Base-by-base conservation (phyloP, 768 basidiomycete genomes). In the Antrodiella citrinella region DNA sequence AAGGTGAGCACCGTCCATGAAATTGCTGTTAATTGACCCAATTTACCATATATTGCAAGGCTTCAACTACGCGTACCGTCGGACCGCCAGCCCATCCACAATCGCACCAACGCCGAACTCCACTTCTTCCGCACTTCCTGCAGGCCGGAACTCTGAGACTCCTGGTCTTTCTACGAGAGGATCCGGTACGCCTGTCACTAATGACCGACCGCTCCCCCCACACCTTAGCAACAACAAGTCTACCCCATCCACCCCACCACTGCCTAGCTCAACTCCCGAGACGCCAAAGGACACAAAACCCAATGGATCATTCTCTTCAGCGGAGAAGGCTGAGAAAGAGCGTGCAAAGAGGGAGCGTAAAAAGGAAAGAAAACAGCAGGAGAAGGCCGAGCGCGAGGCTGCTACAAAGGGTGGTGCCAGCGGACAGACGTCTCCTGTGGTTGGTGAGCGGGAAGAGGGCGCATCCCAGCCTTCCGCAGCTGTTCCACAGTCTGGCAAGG, bases 11-110 rank as follows among this genome's bases (percentile, higher is more conserved):
- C n/a, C n/a, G n/a, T n/a, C n/a, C n/a, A 12, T 50, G n/a, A 49
- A 39, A 35, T 11, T 18, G 35, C 35, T 38, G 35, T 38, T 10
- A 18, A 10, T 10, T 18, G 18, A 38, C 35, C 35, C 35, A 38
- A 38, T 10, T 38, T 51, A 22, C 53, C 44, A 22, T 40, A 19
- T 19, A 44, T 24, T 26, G 7, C n/a, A 51, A 93, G 92, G 94
- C 26, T 94, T 98, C 74, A 96, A 98, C 70, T 99, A 92, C 57
- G 90, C 90, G 1, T 95, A 95, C 66, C 84, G 93, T 52, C 83
- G 86, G 49, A 81, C 81, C 3, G 78, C 83, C 25, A 78, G 68
- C 2, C 69, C 74, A 2, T 68, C 69, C 4, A 74, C 81, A 19
- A 67, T 73, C 9, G 70, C 70, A 2, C 74, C 77, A 18, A 86